Evolutionary conservation across 2,329 filamentous ascomycete species (phyloP), one percentile per base, ranked within the genome.

Genomic region (Hypoxylon sp.): DNA sequence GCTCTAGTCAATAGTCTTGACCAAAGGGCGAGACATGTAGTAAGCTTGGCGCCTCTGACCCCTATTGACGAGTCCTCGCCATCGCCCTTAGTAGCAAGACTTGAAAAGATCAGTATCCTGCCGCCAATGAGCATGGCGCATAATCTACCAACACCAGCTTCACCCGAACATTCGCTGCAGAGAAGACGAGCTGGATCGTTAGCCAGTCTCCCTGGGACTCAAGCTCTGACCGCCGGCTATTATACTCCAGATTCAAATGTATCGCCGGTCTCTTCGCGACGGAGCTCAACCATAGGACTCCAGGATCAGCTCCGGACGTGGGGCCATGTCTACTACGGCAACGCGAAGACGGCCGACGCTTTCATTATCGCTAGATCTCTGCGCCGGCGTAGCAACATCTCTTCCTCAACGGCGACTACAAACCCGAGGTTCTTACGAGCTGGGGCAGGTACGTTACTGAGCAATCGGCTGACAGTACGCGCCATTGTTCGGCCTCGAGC

Each of bases 351-450:
- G 8, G 82, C 83, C 35, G 82, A 85, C 62, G 83, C 81, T 50
- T 84, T 85, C 58, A 78, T 86, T 6, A 79, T 82, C 5, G 80
- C 83, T 1, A 75, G 83, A 2, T 77, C 79, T 17, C 74, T 84
- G 19, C 81, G 82, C 15, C 76, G 79, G 29, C 65, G 74, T 27
- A 81, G 74, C 51, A 76, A 73, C 35, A 62, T 70, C 11, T 13
- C 32, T 7, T 73, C 57, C 4, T 15, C 24, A 8, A 24, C 35
- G 1, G 46, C 48, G 7, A 27, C 37, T 46, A 46, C 44, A 27
- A 42, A 39, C 5, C 27, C 44, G 13, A 37, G 48, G 8, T 17
- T 19, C 2, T 19, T 21, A 6, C 42, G 55, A 50, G 27, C 39
- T 29, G 19, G 29, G 5, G 3, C 29, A 2, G 29, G 47, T 2